Base-by-base conservation (phyloP, 768 basidiomycete genomes). In the Rhizopogon sp. region DNA sequence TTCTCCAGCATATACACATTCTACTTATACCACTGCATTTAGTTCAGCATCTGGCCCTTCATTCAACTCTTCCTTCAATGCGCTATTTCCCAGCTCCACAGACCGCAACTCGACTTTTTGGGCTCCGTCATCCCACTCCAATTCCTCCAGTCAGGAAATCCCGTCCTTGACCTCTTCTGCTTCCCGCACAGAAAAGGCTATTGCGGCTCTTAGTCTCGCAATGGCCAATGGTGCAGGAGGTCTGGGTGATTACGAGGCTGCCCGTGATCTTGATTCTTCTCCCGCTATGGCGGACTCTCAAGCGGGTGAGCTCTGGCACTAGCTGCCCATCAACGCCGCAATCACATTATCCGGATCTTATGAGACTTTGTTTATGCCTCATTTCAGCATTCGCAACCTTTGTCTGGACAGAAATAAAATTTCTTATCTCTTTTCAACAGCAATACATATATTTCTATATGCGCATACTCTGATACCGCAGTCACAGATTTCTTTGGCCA, bases 161-260 rank as follows among this genome's bases (percentile, higher is more conserved):
- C 43, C 31, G 45, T 50, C 41, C 46, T 52, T 62, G 28, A 64
- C 60, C 8, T 56, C 63, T n/a, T 58, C 72, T 17, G 66, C 81
- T 10, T 76, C 81, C 43, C 74, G 72, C 37, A 71, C 80, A 17
- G 83, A 85, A 59, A 84, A 82, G 62, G 80, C 80, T 14, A 73
- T 85, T 49, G 82, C 82, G 16, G 82, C 81, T 16, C 73, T 85
- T 31, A 74, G 73, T 33, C 67, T 86, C 3, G 83, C 81, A 16
- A 76, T 86, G 70, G 84, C 84, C 11, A 85, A 79, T 56, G 85
- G 84, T 41, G 83, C 83, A 9, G 83, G 79, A 5, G 76, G 82
- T 28, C 64, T 86, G 39, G 76, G 75, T 51, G 84, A 86, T 61
- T 85, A 85, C 54, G 70, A 72, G 52, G 75, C 78, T 1, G 70